Percentiles rank a stretch among this genome's conserved stretches.
Evolutionary conservation across 192 early-diverging fungal species (phyloP).

Genomic region (Diversispora eburnea): DNA sequence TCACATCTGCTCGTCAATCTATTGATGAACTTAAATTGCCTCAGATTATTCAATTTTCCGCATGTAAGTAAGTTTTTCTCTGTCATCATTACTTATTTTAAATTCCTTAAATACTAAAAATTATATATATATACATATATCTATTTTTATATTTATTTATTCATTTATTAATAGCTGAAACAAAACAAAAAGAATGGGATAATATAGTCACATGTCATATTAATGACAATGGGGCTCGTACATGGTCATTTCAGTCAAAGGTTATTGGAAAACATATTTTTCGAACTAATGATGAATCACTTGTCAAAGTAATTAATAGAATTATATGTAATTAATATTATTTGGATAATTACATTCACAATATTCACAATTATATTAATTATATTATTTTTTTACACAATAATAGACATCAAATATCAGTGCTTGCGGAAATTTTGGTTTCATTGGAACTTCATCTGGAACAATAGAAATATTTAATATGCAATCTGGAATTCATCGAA

Average conservation of each 20-base stretch:
- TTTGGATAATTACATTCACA: too few species aligned
- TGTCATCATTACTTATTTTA: background rate
- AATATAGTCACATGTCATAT: conserved; percentile 87
- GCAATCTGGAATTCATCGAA: conserved; percentile 83
- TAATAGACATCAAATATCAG: conserved; percentile 64
- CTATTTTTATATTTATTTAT: background rate
- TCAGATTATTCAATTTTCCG: conserved; percentile 69
- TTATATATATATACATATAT: background rate
- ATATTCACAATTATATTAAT: too few species aligned
- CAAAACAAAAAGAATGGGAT: conserved; percentile 82
- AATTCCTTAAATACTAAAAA: background rate
- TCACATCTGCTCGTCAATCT: conserved; percentile 37
- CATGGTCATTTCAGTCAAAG: conserved; percentile 81
- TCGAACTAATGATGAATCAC: conserved; percentile 54
- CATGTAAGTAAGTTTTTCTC: conserved; percentile 42
- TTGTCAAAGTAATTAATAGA: conserved; percentile 46
- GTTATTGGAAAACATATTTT: conserved; percentile 70
- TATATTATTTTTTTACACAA: too few species aligned
- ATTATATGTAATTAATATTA: too few species aligned
- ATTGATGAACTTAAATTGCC: conserved; percentile 72
- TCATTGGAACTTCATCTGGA: conserved; percentile 77
- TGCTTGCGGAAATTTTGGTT: conserved; percentile 91
- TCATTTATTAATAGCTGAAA: conserved; percentile 36
- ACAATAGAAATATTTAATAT: conserved; percentile 89
- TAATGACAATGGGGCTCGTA: conserved; percentile 65